Percentiles rank a stretch among this genome's conserved stretches.
phyloP scores from a whole-genome alignment of 2,329 filamentous ascomycete genomes.

The Aspergillus uvarum region DNA sequence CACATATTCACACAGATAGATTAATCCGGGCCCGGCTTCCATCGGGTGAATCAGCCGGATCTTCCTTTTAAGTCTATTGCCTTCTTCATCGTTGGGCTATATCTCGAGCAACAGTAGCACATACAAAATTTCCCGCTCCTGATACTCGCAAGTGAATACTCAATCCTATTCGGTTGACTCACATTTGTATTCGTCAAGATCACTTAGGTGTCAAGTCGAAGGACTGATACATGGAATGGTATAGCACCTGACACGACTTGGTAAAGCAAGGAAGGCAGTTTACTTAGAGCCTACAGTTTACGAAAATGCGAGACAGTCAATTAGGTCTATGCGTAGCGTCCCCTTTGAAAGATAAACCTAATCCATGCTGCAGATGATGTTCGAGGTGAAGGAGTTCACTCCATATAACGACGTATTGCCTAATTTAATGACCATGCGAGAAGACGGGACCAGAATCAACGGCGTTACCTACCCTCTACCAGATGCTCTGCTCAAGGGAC shows the following conservation, averaged over 20 bases:
- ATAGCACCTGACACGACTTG: too few relatives aligned
- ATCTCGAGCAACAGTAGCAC: too few relatives aligned
- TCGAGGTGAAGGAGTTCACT: background rate
- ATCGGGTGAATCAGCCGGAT: background rate
- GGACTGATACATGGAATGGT: too few relatives aligned
- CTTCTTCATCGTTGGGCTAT: too few relatives aligned
- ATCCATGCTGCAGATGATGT: background rate
- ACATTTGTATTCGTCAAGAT: too few relatives aligned
- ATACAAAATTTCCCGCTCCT: too few relatives aligned
- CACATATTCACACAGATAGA: constrained; percentile 5
- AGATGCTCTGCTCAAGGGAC: constrained; percentile 64
- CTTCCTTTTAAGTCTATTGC: background rate
- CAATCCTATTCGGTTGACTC: too few relatives aligned
- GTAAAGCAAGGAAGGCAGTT: too few relatives aligned
- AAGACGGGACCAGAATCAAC: background rate
- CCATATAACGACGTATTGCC: background rate
- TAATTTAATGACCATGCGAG: background rate
- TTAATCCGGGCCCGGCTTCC: background rate
- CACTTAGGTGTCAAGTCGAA: too few relatives aligned
- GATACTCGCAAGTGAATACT: too few relatives aligned
- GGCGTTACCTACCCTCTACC: constrained; percentile 12
- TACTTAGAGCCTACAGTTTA: too few relatives aligned
- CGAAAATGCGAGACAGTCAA: too few relatives aligned
- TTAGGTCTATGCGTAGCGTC: background rate
- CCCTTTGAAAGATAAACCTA: background rate